These are phyloP conservation scores for Chrysophaeum taylorii DNA, from an alignment of 352 stramenopile genomes.

Conservation along the genomic window DNA sequence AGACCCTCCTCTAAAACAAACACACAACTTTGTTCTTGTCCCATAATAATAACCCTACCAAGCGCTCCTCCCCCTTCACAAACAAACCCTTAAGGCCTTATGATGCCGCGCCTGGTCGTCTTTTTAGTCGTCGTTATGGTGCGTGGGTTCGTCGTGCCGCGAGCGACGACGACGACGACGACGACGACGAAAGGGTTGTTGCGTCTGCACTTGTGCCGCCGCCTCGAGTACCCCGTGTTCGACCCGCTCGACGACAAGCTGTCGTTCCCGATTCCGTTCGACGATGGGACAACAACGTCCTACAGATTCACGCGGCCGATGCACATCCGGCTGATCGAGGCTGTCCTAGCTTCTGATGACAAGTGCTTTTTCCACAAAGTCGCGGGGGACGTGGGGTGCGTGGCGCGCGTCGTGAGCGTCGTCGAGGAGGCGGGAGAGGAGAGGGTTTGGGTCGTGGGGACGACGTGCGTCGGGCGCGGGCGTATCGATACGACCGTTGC, in stretches of 20 bases:
- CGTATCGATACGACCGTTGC: not conserved
- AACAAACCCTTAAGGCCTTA: no score
- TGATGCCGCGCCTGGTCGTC: no score
- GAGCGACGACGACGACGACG: no score
- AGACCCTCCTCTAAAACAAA: no score
- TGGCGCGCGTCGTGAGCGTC: not conserved
- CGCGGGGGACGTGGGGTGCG: not conserved
- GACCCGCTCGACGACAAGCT: not conserved
- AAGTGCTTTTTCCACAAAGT: conserved; percentile 8
- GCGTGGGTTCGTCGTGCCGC: no score
- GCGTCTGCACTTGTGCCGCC: no score
- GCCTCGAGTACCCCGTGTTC: conserved; percentile 1
- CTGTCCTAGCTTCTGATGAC: not conserved
- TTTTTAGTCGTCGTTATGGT: no score
- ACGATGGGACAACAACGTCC: not conserved
- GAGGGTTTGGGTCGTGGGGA: not conserved
- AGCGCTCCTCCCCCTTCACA: no score
- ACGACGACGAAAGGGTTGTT: no score
- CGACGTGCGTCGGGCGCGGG: not conserved
- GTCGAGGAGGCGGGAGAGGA: not conserved
- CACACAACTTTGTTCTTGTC: no score
- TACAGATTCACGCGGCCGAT: not conserved
- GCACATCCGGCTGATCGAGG: not conserved
- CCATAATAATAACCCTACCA: no score
- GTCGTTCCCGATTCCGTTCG: conserved; percentile 1